Base-by-base conservation (phyloP, 2,329 filamentous ascomycete genomes). In the Claviceps pazoutovae region DNA sequence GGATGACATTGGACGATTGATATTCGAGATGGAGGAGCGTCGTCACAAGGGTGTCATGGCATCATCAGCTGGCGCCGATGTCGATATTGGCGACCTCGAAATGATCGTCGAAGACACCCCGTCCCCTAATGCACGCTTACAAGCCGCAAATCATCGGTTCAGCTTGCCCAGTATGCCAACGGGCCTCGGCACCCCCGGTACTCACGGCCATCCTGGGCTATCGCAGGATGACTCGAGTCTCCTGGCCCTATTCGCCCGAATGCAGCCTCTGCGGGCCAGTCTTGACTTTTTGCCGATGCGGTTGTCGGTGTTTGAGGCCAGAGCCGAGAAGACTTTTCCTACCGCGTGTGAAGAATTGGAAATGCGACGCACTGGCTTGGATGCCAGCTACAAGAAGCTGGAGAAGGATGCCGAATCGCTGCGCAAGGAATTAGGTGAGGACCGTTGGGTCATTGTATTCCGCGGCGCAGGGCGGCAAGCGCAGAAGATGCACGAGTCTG, bases 1-100 rank as follows among this genome's bases (percentile, higher is more conserved):
- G 68, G 86, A 93, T 57, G 83, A 84, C 45, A 74, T 95, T 16
- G 81, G 79, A 61, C 78, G 86, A 41, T 71, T 95, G 47, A 87
- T 97, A 34, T 97, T 97, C 61, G 90, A 97, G 67, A 95, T 97
- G 89, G 93, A 98, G 66, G 93, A 97, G 69, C 85, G 89, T 57
- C 79, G 93, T 47, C 91, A 97, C 66, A 84, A 84, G 65, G 86
- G 83, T 46, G 75, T 88, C 56, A 74, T 84, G 61, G 80, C 80
- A 39, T 76, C 80, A 39, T 76, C 75, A 37, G 68, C 71, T 30
- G 70, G 68, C n/a, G 81, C 81, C 17, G 82, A 84, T 43, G 75
- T 75, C 64, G 91, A 97, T 63, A 85, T 96, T 57, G 86, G 86
- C 53, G 89, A 96, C 60, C 74, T 97, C 30, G 88, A 95, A 62